Base-by-base conservation (phyloP, 2,329 filamentous ascomycete species). In the Monilinia laxa region DNA sequence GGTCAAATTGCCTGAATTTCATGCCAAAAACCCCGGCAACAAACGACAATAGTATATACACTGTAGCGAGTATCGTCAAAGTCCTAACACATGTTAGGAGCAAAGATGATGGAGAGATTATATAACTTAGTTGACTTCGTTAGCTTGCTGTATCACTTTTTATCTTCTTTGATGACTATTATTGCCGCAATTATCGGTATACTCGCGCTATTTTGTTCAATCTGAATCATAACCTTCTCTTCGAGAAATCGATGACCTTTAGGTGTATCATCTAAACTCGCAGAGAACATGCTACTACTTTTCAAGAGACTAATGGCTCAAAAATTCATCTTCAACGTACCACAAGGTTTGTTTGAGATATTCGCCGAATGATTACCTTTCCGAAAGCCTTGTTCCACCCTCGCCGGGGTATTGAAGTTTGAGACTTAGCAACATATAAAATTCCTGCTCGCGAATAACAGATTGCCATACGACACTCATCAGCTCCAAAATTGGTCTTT, bases 111-210 rank as follows among this genome's bases (percentile, higher is more conserved):
- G 12, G 3, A 0, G 11, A 49, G 6, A 10, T 35, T 38, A 38
- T 3, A 12, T 18, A 51, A 52, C 45, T 52, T 40, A 62, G 45
- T 62, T 62, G 18, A 62, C 45, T 5, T 62, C 31, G 2, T 52
- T 49, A 12, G 58, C 58, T 62, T 62, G 58, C 45, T 40, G 58
- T 23, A 62, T 52, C 4, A 45, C 28, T 14, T 62, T 62, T 47
- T 47, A 7, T 45, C 52, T 11, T 62, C 58, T 20, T 62, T 12
- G 4, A 62, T n/a, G 11, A 28, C 58, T 49, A 62, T 18, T 6
- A 40, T 62, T 23, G 28, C 58, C n/a, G 45, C 38, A 10, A 62
- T 49, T 38, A 62, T 5, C 3, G 58, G 45, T 25, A 62, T 51
- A 38, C 28, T 51, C 7, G 58, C 25, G 11, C 45, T 25, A 3